Evolutionary conservation across 768 basidiomycete genomes (phyloP).

Genomic region (Podaxis sp.): DNA sequence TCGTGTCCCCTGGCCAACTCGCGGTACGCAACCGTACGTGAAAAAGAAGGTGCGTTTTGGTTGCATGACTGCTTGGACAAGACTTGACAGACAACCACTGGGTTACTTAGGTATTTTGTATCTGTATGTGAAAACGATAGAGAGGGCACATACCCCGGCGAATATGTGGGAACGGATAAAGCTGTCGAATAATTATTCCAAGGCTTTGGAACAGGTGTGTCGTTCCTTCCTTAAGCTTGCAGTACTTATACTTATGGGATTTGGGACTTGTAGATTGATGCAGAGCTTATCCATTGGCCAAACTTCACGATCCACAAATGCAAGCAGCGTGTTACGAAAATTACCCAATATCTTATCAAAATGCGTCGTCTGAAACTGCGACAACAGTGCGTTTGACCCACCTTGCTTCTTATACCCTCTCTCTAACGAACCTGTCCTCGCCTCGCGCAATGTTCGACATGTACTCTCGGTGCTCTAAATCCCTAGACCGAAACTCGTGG

Average conservation of each 20-base stretch:
- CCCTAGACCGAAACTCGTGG: constrained; percentile 84
- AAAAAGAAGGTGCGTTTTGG: constrained; percentile 75
- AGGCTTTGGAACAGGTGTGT: constrained; percentile 90
- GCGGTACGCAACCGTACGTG: constrained; percentile 95
- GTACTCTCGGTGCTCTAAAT: background rate
- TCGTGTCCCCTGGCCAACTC: constrained; percentile 99
- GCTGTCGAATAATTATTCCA: constrained; percentile 91
- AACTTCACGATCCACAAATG: constrained; percentile 98
- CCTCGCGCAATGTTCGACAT: background rate
- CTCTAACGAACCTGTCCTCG: background rate
- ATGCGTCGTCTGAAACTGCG: constrained; percentile 90
- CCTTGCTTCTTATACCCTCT: background rate
- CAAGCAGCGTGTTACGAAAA: constrained; percentile 98
- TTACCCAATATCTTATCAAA: constrained; percentile 98
- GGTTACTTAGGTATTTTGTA: constrained; percentile 70
- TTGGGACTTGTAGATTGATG: constrained; percentile 70
- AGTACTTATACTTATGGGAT: background rate
- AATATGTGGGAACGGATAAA: constrained; percentile 98
- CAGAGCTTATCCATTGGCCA: constrained; percentile 96
- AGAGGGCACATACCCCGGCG: constrained; percentile 93
- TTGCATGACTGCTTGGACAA: background rate
- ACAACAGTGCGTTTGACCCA: constrained; percentile 63
- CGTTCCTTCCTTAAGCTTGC: background rate
- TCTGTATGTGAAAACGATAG: constrained; percentile 96
- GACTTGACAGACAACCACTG: background rate